A percentile compares a stretch with the other conserved stretches of the same genome.
phyloP scores from a whole-genome alignment of 768 basidiomycete genomes.

The Tubosaeta sp. region DNA sequence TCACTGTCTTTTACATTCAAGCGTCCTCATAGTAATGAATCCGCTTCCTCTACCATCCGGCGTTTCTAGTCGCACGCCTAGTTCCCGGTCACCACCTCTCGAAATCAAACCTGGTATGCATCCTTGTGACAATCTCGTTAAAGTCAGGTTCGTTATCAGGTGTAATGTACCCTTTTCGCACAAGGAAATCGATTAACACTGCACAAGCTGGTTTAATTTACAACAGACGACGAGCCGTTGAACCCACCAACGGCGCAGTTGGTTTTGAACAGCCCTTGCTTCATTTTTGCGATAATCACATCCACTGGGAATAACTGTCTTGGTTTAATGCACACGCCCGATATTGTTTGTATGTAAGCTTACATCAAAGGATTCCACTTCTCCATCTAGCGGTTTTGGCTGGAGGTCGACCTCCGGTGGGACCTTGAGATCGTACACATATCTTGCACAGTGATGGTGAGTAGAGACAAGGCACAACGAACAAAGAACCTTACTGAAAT shows the following conservation, averaged over 20 bases:
- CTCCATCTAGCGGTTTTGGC: conserved; percentile 81
- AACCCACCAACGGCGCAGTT: conserved; percentile 82
- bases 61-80: background rate
- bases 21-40: too few species aligned
- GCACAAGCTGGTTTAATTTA: conserved; percentile 2
- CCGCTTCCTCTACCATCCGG: background rate
- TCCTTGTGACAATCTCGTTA: conserved; percentile 66
- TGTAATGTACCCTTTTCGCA: conserved; percentile 81
- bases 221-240: background rate
- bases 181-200: conserved; percentile 88
- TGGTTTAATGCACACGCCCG: background rate
- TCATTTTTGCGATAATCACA: conserved; percentile 61
- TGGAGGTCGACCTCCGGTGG: conserved; percentile 52
- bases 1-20: too few species aligned
- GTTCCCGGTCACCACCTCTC: conserved; percentile 43
- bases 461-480: background rate
- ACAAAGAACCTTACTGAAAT: conserved; percentile 54
- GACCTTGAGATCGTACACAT: conserved; percentile 77
- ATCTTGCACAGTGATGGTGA: conserved; percentile 42
- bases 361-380: conserved; percentile 92
- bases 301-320: conserved; percentile 62
- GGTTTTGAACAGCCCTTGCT: conserved; percentile 77
- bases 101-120: conserved; percentile 71
- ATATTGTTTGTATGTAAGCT: conserved; percentile 11
- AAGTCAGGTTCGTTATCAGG: conserved; percentile 85